Percentiles rank a stretch among this genome's conserved stretches.
Conservation (phyloP, 1,284 basidiomycete genomes). For the Fomitopsis pinicola region DNA sequence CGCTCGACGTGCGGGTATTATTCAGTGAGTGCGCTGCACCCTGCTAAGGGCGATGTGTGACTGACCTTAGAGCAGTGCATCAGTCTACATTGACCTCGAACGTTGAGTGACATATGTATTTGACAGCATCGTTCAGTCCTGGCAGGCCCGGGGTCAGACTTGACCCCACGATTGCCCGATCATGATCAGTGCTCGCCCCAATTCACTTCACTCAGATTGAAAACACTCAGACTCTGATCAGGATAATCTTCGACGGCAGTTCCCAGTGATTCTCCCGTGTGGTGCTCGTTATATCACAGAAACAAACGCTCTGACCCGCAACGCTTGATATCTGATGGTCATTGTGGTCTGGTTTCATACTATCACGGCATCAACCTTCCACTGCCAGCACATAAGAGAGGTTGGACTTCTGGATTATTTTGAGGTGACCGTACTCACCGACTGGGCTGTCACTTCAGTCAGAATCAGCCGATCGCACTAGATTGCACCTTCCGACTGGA, state of each 20-base stretch:
- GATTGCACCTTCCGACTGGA: no score
- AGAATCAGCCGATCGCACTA: no score
- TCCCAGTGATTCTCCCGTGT: no score
- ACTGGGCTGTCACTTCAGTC: no score
- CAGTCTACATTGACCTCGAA: neutral
- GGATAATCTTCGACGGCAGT: no score
- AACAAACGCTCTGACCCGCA: neutral
- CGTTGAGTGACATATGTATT: neutral
- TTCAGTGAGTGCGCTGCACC: neutral
- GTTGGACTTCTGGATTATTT: neutral
- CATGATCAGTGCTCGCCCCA: no score
- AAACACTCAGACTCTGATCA: no score
- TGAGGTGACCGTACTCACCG: no score
- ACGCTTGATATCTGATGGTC: neutral
- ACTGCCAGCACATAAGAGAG: neutral
- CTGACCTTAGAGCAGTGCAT: neutral
- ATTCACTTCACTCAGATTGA: no score
- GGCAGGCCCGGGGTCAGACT: neutral
- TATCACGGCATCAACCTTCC: neutral
- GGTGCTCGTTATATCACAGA: no score
- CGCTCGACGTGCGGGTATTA: neutral
- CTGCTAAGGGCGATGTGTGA: neutral
- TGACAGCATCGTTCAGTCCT: neutral
- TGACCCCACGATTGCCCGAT: no score
- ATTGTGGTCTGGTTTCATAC: neutral